Conservation (phyloP, 495 filamentous ascomycete species). For the Tetracladium setigerum region DNA sequence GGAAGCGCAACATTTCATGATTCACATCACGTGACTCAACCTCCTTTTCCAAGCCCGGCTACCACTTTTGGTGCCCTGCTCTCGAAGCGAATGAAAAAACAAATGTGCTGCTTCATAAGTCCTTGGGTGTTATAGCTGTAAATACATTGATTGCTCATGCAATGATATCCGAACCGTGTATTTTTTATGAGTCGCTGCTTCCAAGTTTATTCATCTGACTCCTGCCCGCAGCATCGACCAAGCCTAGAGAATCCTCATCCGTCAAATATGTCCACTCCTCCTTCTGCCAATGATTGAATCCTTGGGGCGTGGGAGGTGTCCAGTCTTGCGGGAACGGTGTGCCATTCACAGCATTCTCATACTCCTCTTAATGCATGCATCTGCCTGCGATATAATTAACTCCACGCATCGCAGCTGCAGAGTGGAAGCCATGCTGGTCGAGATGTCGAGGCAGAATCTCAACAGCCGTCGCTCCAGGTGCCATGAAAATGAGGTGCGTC, state of each 20-base stretch:
- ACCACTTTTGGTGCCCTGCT: constrained; percentile 14
- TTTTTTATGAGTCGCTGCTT: constrained; percentile 15
- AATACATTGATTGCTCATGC: constrained; percentile 13
- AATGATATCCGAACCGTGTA: constrained; percentile 14
- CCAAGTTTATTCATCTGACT: constrained; percentile 14
- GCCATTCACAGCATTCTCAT: constrained; percentile 12
- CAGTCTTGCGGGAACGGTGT: constrained; percentile 12
- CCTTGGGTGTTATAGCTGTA: constrained; percentile 13
- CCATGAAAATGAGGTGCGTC: constrained; percentile 29
- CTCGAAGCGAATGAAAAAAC: constrained; percentile 12
- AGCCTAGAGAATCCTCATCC: constrained; percentile 9
- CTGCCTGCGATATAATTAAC: constrained; percentile 8
- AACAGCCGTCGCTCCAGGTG: constrained; percentile 18
- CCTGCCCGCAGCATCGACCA: constrained; percentile 12
- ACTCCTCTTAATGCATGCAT: constrained; percentile 10
- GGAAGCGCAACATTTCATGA: constrained; percentile 8
- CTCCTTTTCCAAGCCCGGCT: constrained; percentile 13
- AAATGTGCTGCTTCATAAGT: constrained; percentile 15
- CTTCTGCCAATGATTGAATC: constrained; percentile 14
- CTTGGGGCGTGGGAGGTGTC: constrained; percentile 12
- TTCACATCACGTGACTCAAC: constrained; percentile 10
- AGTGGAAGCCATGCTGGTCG: constrained; percentile 31
- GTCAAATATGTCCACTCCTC: constrained; percentile 12
- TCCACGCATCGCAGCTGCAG: constrained; percentile 23
- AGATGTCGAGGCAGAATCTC: constrained; percentile 30